Base-by-base conservation (phyloP, 2,329 filamentous ascomycete species). In the Nigrospora sphaerica region DNA sequence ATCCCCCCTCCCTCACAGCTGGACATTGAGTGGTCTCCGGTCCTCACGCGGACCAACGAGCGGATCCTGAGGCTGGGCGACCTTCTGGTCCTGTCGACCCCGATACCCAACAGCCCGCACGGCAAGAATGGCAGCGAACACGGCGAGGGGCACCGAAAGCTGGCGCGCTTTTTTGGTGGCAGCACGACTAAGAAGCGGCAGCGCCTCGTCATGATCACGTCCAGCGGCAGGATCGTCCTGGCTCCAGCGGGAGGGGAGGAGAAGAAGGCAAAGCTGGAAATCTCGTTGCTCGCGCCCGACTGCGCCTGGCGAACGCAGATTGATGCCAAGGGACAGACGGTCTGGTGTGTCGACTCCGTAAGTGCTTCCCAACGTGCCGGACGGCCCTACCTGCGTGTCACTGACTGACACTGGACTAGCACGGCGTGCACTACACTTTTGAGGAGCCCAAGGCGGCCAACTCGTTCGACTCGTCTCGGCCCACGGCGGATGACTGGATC, bases 1-100 rank as follows among this genome's bases (percentile, higher is more conserved):
- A 75, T 98, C 11, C 90, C 93, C 14, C 92, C 93, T n/a, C 93
- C 93, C 1, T 95, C 88, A 43, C 93, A 97, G 64, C 73, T 98
- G 23, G 93, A 98, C 61, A 95, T 98, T 47, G 93, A 98, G 67
- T 98, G 93, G 93, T 96, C 92, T 1, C 93, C 93, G 1, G 91
- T 98, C 5, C 72, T 98, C 46, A 96, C 88, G 11, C 83, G 85
- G 58, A 85, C 82, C 49, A 96, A 97, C 60, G 93, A 98, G 66
- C 81, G 93, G 33, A 98, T 98, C 55, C 67, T 98, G 52, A 96
- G 95, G 64, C 74, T 98, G 18, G 93, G 93, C 2, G 95, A 98
- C 58, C 71, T 96, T 52, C 80, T 90, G 65, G 91, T 98, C 9
- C 75, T 88, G 35, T 86, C 88, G 6, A 81, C 88, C 3, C 86